Conservation (phyloP, 202 grass and related monocot genomes). For the Elaeis oleifera region DNA sequence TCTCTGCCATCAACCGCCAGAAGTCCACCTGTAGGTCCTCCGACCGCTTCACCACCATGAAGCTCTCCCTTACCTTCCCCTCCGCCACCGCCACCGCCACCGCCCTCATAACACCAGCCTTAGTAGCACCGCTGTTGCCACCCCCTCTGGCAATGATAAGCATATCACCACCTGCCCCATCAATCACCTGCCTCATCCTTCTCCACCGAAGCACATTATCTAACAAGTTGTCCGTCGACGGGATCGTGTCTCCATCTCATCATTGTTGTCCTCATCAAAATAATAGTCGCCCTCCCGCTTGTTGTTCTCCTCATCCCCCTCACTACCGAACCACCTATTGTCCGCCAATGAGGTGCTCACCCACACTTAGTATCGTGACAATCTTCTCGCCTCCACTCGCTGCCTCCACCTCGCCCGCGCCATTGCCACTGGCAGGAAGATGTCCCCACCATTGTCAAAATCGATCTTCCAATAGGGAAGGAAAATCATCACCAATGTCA, state of each 20-base stretch:
- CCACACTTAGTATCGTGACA: not conserved
- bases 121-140: not conserved
- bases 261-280: conserved; percentile 15
- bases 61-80: conserved; percentile 23
- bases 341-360: conserved; percentile 1
- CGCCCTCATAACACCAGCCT: conserved; percentile 4
- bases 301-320: conserved; percentile 6
- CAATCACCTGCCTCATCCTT: not conserved
- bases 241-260: conserved; percentile 16
- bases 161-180: no score
- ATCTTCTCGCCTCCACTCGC: conserved; percentile 41
- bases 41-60: conserved; percentile 80
- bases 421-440: conserved; percentile 15
- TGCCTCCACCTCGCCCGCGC: conserved; percentile 13
- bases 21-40: conserved; percentile 64
- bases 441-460: conserved; percentile 21
- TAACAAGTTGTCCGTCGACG: not conserved
- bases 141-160: not conserved
- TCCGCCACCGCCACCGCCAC: conserved; percentile 1
- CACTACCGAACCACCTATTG: conserved; percentile 12
- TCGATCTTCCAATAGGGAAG: conserved; percentile 73
- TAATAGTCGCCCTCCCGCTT: not conserved
- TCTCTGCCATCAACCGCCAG: conserved; percentile 74
- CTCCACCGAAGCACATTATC: not conserved
- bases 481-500: conserved; percentile 23